Conservation (phyloP, 495 filamentous ascomycete genomes). For the Viridothelium virens region DNA sequence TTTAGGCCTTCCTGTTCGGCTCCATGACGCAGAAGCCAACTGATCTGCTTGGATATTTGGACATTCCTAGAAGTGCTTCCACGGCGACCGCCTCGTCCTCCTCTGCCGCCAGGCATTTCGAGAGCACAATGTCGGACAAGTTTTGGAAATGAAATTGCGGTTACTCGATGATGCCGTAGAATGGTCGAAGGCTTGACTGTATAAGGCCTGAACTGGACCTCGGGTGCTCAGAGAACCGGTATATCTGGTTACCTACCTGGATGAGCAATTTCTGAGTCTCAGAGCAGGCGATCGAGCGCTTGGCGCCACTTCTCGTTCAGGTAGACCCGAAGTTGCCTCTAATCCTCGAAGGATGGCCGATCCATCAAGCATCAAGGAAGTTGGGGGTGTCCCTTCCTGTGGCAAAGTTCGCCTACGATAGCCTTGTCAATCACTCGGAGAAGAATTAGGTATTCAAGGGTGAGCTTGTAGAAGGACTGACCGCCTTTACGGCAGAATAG, state of each 20-base stretch:
- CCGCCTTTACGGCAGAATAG: slow-evolving; percentile 3
- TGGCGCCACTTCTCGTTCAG: background rate
- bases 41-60: slow-evolving; percentile 71
- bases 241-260: no score
- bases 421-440: background rate
- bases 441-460: background rate
- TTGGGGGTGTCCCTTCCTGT: no score
- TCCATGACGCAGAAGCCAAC: slow-evolving; percentile 71
- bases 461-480: background rate
- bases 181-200: no score
- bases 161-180: background rate
- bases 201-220: no score
- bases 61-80: slow-evolving; percentile 47
- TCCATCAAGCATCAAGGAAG: no score
- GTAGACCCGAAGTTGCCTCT: no score
- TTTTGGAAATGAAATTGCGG: background rate
- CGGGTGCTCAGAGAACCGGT: no score
- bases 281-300: background rate
- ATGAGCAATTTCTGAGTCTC: background rate
- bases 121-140: background rate
- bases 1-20: slow-evolving; percentile 69
- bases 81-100: slow-evolving; percentile 33
- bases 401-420: no score
- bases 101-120: slow-evolving; percentile 14
- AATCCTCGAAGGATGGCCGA: no score